phyloP scores from a whole-genome alignment of 2,329 filamentous ascomycete genomes.

The Sporothrix brunneoviolacea region DNA sequence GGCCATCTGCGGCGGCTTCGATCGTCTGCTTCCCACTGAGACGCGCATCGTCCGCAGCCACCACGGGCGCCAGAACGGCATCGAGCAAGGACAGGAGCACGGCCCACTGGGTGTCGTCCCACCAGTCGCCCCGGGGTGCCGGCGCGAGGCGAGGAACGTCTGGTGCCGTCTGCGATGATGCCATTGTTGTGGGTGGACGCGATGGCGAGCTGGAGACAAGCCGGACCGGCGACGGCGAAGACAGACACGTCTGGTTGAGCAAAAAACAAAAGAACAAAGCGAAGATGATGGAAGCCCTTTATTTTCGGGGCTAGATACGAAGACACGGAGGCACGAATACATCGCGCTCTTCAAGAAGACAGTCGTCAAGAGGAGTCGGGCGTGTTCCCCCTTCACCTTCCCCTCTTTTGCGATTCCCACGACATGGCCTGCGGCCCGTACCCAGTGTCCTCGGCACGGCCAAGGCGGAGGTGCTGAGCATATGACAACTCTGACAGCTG shows the following conservation, averaged over 20 bases:
- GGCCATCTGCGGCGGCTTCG: not conserved
- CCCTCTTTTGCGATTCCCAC: no score
- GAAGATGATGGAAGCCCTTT: no score
- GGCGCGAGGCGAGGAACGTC: not conserved
- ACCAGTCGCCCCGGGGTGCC: conserved; percentile 28
- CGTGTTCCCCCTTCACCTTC: no score
- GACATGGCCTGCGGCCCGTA: no score
- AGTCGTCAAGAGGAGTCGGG: no score
- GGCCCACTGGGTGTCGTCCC: conserved; percentile 45
- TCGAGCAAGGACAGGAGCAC: conserved; percentile 49
- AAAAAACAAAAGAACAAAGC: no score
- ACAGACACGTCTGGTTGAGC: no score
- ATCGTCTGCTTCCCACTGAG: not conserved
- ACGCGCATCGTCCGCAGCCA: conserved; percentile 28
- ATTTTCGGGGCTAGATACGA: no score
- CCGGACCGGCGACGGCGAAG: no score
- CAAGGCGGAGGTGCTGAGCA: not conserved
- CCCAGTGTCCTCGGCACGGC: conserved; percentile 13
- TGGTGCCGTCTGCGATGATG: not conserved
- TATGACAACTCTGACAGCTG: not conserved
- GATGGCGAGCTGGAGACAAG: no score
- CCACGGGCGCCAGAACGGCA: conserved; percentile 55
- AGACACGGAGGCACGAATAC: no score
- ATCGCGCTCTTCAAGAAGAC: no score
- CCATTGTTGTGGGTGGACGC: not conserved